Evolutionary conservation across 345 rosid genomes (phyloP).

Genomic region (Crucihimalaya himalaica): DNA sequence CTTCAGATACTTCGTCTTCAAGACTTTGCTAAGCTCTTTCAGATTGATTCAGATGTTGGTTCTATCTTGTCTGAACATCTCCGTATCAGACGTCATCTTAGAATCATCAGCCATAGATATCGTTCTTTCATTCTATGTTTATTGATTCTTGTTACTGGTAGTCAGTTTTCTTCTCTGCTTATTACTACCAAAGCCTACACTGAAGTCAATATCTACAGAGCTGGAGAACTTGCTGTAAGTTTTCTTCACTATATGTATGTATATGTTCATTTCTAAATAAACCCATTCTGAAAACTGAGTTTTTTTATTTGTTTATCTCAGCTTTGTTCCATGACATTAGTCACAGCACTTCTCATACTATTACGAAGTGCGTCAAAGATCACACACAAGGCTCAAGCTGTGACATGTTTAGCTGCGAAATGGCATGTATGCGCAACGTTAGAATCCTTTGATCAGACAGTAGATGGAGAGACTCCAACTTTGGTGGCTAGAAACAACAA

Average conservation of each 20-base stretch:
- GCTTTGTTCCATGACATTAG: conserved; percentile 82
- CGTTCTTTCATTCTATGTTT: conserved; percentile 63
- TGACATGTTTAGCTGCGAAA: conserved; percentile 86
- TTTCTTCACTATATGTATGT: neutral
- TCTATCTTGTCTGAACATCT: conserved; percentile 81
- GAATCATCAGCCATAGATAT: conserved; percentile 90
- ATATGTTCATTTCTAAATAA: neutral
- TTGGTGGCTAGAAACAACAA: conserved; percentile 22
- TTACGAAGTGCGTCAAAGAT: conserved; percentile 86
- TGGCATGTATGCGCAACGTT: conserved; percentile 93
- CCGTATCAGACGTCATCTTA: conserved; percentile 78
- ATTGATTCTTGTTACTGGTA: conserved; percentile 72
- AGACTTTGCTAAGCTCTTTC: conserved; percentile 78
- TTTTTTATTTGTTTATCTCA: conserved; percentile 28
- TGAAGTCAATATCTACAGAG: conserved; percentile 58
- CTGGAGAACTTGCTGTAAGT: conserved; percentile 92
- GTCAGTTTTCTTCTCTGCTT: conserved; percentile 86
- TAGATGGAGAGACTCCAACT: conserved; percentile 76
- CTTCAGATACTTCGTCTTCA: conserved; percentile 91
- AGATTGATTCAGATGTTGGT: conserved; percentile 71
- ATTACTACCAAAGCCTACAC: conserved; percentile 60
- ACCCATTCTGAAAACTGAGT: neutral
- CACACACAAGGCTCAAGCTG: conserved; percentile 90
- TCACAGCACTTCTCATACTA: conserved; percentile 65
- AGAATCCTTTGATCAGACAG: conserved; percentile 54